Percentiles rank a stretch among this genome's conserved stretches.
Conservation (phyloP, 192 early-diverging fungal genomes). For the Chytriomyces confervae region DNA sequence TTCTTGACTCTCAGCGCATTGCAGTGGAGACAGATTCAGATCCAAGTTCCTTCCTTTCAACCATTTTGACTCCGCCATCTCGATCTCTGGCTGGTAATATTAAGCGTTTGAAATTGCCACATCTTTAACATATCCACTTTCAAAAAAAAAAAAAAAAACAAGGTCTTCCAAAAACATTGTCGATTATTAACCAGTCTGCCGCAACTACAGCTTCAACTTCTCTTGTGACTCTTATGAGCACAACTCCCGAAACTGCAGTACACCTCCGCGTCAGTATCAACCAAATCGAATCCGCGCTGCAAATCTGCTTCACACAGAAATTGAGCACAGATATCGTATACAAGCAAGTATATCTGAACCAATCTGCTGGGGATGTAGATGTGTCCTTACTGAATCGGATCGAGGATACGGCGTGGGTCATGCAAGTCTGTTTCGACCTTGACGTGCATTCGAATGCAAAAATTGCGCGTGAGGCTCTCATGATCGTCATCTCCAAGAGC, state of each 20-base stretch:
- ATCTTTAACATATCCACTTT: constrained; percentile 26
- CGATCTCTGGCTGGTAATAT: constrained; percentile 4
- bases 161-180: constrained; percentile 40
- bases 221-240: constrained; percentile 40
- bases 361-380: constrained; percentile 58
- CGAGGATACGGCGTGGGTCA: constrained; percentile 31
- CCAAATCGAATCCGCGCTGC: constrained; percentile 64
- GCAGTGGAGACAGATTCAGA: background rate
- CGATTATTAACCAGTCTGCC: constrained; percentile 1
- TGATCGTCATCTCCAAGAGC: constrained; percentile 60
- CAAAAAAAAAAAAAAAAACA: too few species aligned
- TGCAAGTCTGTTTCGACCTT: constrained; percentile 7
- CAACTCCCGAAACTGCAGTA: constrained; percentile 58
- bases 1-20: constrained; percentile 21
- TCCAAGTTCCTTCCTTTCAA: background rate
- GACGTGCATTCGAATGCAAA: background rate
- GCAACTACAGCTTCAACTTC: background rate
- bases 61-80: constrained; percentile 3
- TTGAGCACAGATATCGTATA: constrained; percentile 67
- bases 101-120: constrained; percentile 7
- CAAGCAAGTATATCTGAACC: constrained; percentile 62
- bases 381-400: constrained; percentile 39
- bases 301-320: constrained; percentile 56
- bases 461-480: constrained; percentile 46
- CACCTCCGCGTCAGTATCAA: constrained; percentile 54